Evolutionary conservation across 2,329 filamentous ascomycete genomes (phyloP).

Genomic region (Didymellaceae sp.): DNA sequence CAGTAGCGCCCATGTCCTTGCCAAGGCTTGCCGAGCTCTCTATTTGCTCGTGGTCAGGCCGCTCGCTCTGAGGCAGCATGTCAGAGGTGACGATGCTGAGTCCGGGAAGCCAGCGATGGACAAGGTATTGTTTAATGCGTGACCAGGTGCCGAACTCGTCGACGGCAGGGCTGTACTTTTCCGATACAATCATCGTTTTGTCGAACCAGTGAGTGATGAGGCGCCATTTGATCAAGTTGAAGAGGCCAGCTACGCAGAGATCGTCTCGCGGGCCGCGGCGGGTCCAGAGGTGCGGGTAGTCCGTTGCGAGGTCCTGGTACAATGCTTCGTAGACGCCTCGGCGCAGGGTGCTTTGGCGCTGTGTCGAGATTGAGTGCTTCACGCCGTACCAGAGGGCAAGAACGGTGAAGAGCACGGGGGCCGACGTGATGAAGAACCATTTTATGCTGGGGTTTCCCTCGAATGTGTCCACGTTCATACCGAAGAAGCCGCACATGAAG

Average conservation of each 20-base stretch:
- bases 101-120: constrained; percentile 50
- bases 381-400: constrained; percentile 56
- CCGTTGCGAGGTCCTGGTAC: constrained; percentile 56
- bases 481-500: constrained; percentile 39
- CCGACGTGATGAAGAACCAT: constrained; percentile 58
- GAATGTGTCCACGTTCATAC: constrained; percentile 21
- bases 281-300: constrained; percentile 57
- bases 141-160: constrained; percentile 51
- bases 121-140: constrained; percentile 49
- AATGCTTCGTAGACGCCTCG: constrained; percentile 60
- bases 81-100: constrained; percentile 34
- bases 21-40: constrained; percentile 11
- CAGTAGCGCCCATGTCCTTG: constrained; percentile 40
- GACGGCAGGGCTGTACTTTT: constrained; percentile 41
- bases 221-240: constrained; percentile 55
- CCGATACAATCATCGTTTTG: constrained; percentile 52
- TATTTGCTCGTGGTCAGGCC: constrained; percentile 1
- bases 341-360: constrained; percentile 54
- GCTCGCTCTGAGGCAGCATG: background rate
- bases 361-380: constrained; percentile 53
- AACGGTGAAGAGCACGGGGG: constrained; percentile 56
- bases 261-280: constrained; percentile 53
- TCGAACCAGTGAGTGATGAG: constrained; percentile 56
- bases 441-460: constrained; percentile 51
- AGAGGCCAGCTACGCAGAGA: constrained; percentile 48